phyloP scores from a whole-genome alignment of 2,329 filamentous ascomycete species.

The Stagonosporopsis cucurbitacearum region DNA sequence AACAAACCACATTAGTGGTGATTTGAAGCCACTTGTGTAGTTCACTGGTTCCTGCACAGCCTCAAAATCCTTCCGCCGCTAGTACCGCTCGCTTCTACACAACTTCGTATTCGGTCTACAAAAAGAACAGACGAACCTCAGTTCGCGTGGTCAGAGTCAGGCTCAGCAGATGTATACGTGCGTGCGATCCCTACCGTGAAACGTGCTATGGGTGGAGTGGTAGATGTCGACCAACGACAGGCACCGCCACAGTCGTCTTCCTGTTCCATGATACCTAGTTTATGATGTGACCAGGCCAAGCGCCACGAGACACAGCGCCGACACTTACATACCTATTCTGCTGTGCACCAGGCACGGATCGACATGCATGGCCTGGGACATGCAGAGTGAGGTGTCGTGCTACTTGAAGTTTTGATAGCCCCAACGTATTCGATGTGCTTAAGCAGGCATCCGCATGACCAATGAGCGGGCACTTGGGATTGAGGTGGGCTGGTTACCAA shows the following conservation, averaged over 20 bases:
- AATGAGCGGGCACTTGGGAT: not conserved
- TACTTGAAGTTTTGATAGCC: not conserved
- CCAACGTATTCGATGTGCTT: not conserved
- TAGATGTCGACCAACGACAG: not conserved
- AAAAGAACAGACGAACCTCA: not conserved
- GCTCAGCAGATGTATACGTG: not conserved
- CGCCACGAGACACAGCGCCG: not conserved
- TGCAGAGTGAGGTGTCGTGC: not conserved
- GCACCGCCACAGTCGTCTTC: constrained; percentile 5
- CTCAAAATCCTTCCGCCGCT: constrained; percentile 8
- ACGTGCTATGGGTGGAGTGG: not conserved
- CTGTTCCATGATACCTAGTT: no score
- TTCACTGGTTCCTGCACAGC: constrained; percentile 6
- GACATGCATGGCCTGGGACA: constrained; percentile 2
- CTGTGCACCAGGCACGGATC: not conserved
- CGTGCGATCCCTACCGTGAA: not conserved
- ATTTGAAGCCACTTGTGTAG: constrained; percentile 13
- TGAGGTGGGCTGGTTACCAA: no score
- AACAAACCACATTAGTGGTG: constrained; percentile 4
- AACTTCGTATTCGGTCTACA: not conserved
- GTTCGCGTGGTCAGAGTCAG: not conserved
- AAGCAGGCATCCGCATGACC: constrained; percentile 1
- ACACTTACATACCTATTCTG: not conserved
- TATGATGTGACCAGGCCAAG: not conserved
- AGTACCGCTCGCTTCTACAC: not conserved